A percentile compares a stretch with the other conserved stretches of the same genome.
Conservation (phyloP, 768 basidiomycete genomes). For the Boletus pseudo-olivaceus region DNA sequence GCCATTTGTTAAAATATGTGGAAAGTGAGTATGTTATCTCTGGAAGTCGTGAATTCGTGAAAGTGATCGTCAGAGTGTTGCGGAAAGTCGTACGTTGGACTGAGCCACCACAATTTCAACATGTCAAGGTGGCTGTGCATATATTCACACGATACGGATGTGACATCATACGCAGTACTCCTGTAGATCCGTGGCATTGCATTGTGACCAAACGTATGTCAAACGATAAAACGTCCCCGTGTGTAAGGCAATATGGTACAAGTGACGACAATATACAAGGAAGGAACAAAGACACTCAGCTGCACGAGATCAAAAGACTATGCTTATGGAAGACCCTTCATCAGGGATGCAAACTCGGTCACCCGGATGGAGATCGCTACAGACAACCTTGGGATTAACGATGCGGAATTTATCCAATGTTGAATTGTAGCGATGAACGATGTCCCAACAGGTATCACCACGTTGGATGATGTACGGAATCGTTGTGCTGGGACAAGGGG, state of each 20-base stretch:
- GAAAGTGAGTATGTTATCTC: slow-evolving; percentile 13
- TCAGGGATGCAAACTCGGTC: slow-evolving; percentile 57
- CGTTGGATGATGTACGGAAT: slow-evolving; percentile 47
- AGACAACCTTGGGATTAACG: slow-evolving; percentile 51
- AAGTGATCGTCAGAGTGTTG: slow-evolving; percentile 17
- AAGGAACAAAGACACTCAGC: not conserved
- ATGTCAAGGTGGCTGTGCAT: slow-evolving; percentile 20
- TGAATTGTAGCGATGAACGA: slow-evolving; percentile 47
- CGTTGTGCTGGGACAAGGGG: slow-evolving; percentile 35
- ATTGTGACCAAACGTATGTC: not conserved
- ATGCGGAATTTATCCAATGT: slow-evolving; percentile 49
- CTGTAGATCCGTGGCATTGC: not conserved
- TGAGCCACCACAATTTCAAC: slow-evolving; percentile 21
- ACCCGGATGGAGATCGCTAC: slow-evolving; percentile 58
- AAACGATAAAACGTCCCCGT: slow-evolving; percentile 1
- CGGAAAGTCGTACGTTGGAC: slow-evolving; percentile 1
- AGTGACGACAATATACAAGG: slow-evolving; percentile 9
- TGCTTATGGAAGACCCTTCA: slow-evolving; percentile 33
- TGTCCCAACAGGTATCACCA: slow-evolving; percentile 66
- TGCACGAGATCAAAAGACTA: slow-evolving; percentile 19
- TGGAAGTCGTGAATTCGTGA: slow-evolving; percentile 28
- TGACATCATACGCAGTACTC: slow-evolving; percentile 19
- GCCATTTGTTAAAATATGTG: slow-evolving; percentile 29
- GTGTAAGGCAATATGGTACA: slow-evolving; percentile 20
- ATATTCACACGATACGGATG: slow-evolving; percentile 9